Percentiles rank a stretch among this genome's conserved stretches.
These are phyloP conservation scores for Prinsepia uniflora DNA, from an alignment of 306 rosid genomes.

Conservation along the genomic window DNA sequence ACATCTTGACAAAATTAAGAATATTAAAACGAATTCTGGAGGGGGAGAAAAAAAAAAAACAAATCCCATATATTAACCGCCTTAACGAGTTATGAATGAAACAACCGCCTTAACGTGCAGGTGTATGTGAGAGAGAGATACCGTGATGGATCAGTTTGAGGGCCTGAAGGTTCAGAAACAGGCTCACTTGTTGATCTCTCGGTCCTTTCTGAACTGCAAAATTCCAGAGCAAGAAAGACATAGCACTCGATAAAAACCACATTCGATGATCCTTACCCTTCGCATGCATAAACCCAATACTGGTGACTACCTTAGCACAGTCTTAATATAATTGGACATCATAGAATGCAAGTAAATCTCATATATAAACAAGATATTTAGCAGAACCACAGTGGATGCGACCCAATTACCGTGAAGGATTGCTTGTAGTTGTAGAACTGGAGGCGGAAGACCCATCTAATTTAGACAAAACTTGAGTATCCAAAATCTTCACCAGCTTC, in stretches of 20 bases:
- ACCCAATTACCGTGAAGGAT: slow-evolving; percentile 40
- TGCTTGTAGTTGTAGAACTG: slow-evolving; percentile 45
- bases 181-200: slow-evolving; percentile 39
- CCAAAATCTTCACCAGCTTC: slow-evolving; percentile 51
- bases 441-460: slow-evolving; percentile 47
- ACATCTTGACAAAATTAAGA: not conserved
- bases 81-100: not conserved
- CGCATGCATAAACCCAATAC: not conserved
- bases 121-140: slow-evolving; percentile 14
- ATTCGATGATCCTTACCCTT: not conserved
- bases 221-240: slow-evolving; percentile 8
- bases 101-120: not conserved
- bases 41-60: too few species aligned
- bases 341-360: not conserved
- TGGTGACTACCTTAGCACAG: not conserved
- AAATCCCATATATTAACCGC: not conserved
- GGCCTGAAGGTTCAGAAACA: slow-evolving; percentile 32
- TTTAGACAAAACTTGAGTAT: slow-evolving; percentile 48
- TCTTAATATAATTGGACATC: not conserved
- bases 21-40: not conserved
- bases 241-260: not conserved
- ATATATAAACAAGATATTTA: not conserved
- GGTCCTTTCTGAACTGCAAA: slow-evolving; percentile 46
- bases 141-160: slow-evolving; percentile 43
- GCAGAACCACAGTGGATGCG: not conserved